Evolutionary conservation across 495 filamentous ascomycete species (phyloP).

Genomic region (Xylaria scruposa): DNA sequence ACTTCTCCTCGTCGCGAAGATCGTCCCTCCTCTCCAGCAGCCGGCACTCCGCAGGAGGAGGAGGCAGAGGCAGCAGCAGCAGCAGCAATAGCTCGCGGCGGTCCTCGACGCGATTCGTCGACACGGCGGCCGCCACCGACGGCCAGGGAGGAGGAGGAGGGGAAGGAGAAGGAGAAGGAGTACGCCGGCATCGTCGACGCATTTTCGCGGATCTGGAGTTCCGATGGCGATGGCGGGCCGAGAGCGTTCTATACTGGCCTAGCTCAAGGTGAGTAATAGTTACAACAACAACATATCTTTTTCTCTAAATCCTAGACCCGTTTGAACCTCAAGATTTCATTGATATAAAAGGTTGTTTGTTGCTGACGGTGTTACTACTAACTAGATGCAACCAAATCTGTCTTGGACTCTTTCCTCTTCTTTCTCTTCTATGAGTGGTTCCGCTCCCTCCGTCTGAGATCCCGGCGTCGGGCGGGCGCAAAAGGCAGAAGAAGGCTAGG

Average conservation of each 20-base stretch:
- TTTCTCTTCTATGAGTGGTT: slow-evolving; percentile 74
- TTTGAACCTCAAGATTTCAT: too few species aligned
- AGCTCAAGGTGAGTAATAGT: slow-evolving; percentile 67
- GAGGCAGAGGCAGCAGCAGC: too few species aligned
- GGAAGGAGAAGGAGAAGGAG: neutral
- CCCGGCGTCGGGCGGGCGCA: slow-evolving; percentile 31
- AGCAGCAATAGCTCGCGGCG: slow-evolving; percentile 5
- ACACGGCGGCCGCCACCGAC: slow-evolving; percentile 18
- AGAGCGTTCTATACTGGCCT: slow-evolving; percentile 78
- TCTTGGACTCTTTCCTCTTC: slow-evolving; percentile 53
- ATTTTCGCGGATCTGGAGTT: slow-evolving; percentile 71
- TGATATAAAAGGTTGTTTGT: too few species aligned
- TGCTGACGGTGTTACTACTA: slow-evolving; percentile 17
- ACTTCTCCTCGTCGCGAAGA: slow-evolving; percentile 6
- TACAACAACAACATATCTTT: slow-evolving; percentile 31
- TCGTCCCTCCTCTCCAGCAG: slow-evolving; percentile 6
- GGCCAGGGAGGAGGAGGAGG: neutral
- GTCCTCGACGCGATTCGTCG: neutral
- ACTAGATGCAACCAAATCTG: slow-evolving; percentile 29
- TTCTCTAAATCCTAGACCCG: neutral
- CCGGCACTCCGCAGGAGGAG: slow-evolving; percentile 22
- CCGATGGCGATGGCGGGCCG: slow-evolving; percentile 76
- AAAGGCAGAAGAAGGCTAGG: slow-evolving; percentile 59
- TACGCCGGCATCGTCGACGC: slow-evolving; percentile 73
- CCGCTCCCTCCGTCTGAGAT: slow-evolving; percentile 64